Base-by-base conservation (phyloP, 2,329 filamentous ascomycete genomes). In the Ophiostoma sp. region DNA sequence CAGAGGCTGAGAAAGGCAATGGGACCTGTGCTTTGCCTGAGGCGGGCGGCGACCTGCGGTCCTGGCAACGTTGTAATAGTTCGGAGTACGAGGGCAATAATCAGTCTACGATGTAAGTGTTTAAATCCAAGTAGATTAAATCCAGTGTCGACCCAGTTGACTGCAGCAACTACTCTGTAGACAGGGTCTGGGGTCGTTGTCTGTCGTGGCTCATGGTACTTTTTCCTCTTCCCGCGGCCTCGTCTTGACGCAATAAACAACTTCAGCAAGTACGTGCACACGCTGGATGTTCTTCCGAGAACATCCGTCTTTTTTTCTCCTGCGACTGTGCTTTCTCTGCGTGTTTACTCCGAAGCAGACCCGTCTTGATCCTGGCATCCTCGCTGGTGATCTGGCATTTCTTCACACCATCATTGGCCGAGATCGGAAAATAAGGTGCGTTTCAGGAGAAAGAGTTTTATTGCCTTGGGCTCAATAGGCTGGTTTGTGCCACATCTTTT, bases 381-480 rank as follows among this genome's bases (percentile, higher is more conserved):
- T 57, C 23, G 52, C n/a, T 57, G 52, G 52, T 57, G 52, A 57
- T 57, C 57, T 62, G 57, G 27, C 57, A 35, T 23, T 57, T 62
- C 27, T 62, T 33, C 57, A 62, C 57, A 62, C 57, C 57, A 33
- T 62, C 57, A 57, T 57, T 62, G 57, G 57, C 57, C 57, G 57
- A 62, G 6, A 62, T 62, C 57, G 57, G 57, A 62, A 62, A 62
- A 62, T 27, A 33, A 62, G 15, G 15, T 35, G 27, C 57, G 57
- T 62, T 33, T 27, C 17, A 35, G 27, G 20, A 33, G 57, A 35
- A 57, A 13, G 57, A 33, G 2, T 62, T 62, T 62, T 31, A 23
- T 27, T 27, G n/a, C 52, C 15, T 17, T 33, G 1, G 23, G 5
- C 27, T 33, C 23, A 6, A 13, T 57, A 8, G 52, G 15, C 15